Conservation (phyloP, 495 filamentous ascomycete species). For the Talaromyces ruber region DNA sequence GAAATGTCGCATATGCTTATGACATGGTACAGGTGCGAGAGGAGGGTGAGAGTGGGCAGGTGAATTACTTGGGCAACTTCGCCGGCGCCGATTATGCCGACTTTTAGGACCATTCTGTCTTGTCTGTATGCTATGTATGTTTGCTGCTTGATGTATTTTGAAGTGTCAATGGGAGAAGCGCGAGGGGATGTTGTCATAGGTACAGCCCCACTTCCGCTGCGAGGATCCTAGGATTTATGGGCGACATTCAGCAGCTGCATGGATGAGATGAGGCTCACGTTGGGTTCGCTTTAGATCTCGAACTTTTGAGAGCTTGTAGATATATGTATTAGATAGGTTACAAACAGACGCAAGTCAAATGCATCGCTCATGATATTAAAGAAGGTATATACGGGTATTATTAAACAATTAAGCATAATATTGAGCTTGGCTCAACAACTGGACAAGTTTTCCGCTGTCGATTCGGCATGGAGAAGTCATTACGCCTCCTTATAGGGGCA, state of each 20-base stretch:
- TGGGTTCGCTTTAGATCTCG: neutral
- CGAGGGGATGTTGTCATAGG: neutral
- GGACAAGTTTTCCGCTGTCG: neutral
- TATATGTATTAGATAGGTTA: too few relatives aligned
- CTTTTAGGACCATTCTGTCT: conserved; percentile 1
- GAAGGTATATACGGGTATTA: neutral
- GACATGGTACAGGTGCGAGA: conserved; percentile 29
- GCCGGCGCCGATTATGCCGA: conserved; percentile 42
- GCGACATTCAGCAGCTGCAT: too few relatives aligned
- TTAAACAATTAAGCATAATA: neutral
- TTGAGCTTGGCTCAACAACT: neutral
- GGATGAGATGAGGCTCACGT: neutral
- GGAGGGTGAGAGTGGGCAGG: conserved; percentile 35
- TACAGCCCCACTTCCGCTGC: neutral
- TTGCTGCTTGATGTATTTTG: neutral
- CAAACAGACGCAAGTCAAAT: neutral
- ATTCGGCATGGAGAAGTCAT: neutral
- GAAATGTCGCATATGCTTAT: conserved; percentile 36
- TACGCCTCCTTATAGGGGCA: neutral
- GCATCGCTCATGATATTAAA: neutral
- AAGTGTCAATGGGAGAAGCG: neutral
- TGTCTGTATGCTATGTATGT: neutral
- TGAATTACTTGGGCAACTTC: conserved; percentile 41
- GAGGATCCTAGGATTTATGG: neutral
- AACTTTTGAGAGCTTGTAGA: neutral